phyloP scores from a whole-genome alignment of 148 eudicot genomes.

The Persicaria maculosa region DNA sequence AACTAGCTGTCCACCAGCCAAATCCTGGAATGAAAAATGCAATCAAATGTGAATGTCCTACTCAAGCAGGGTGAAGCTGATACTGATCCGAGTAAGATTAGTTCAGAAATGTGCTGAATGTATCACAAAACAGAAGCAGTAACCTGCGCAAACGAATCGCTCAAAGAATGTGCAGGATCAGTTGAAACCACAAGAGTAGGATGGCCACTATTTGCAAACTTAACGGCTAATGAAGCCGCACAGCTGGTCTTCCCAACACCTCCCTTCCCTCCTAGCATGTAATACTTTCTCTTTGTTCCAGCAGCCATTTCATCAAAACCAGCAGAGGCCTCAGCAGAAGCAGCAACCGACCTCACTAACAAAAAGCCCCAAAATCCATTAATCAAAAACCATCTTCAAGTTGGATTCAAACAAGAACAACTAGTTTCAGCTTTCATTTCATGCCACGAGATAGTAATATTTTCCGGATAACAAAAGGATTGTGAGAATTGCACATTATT shows the following conservation, averaged over 20 bases:
- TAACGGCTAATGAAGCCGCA: constrained; percentile 96
- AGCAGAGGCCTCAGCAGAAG: constrained; percentile 53
- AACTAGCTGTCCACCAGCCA: constrained; percentile 79
- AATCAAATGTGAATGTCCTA: neutral
- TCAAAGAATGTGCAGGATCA: constrained; percentile 97
- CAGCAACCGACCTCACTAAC: constrained; percentile 66
- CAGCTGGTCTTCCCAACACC: constrained; percentile 99
- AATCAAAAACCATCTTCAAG: neutral
- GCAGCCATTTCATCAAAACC: constrained; percentile 84
- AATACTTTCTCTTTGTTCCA: constrained; percentile 83
- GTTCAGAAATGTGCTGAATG: neutral
- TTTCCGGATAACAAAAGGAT: neutral
- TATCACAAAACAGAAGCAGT: neutral
- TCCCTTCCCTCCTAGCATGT: constrained; percentile 95
- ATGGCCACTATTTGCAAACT: constrained; percentile 96
- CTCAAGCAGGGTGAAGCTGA: neutral
- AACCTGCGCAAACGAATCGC: constrained; percentile 99
- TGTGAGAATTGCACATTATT: neutral
- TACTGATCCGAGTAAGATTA: neutral
- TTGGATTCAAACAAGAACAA: neutral
- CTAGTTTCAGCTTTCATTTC: neutral
- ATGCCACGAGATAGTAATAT: neutral
- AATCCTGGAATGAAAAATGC: constrained; percentile 43
- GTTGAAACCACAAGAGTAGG: constrained; percentile 98
- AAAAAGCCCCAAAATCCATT: constrained; percentile 8